Evolutionary conservation across 306 rosid genomes (phyloP).

Genomic region (Cicer chorassanicum): DNA sequence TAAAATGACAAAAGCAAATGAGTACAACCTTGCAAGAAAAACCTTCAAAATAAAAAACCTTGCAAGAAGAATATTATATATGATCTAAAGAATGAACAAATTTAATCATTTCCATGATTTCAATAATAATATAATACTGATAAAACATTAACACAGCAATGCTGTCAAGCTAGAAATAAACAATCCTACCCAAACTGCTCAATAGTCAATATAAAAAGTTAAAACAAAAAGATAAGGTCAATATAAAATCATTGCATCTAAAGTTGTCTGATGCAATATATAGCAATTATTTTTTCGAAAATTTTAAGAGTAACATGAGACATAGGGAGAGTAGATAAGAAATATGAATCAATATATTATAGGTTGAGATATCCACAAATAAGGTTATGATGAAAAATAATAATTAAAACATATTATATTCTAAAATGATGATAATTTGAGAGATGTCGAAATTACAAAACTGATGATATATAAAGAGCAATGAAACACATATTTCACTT

Average conservation of each 20-base stretch:
- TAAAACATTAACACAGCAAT: neutral
- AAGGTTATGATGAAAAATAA: too few species aligned
- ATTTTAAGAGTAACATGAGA: neutral
- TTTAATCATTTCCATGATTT: constrained; percentile 15
- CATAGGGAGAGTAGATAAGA: neutral
- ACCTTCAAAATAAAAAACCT: too few species aligned
- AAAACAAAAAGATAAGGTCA: too few species aligned
- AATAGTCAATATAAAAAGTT: too few species aligned
- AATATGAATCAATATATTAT: neutral
- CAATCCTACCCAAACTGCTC: neutral
- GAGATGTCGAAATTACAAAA: neutral
- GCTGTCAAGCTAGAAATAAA: neutral
- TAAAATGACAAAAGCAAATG: constrained; percentile 36
- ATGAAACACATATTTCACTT: too few species aligned
- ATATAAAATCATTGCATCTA: too few species aligned
- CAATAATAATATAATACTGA: neutral
- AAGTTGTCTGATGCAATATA: too few species aligned
- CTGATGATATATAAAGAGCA: too few species aligned
- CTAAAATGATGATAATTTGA: neutral
- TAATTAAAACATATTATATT: too few species aligned
- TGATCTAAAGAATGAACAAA: constrained; percentile 7
- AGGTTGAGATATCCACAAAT: too few species aligned
- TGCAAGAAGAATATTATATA: constrained; percentile 7
- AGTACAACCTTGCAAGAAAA: too few species aligned
- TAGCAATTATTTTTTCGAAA: too few species aligned